Conservation (phyloP, 495 filamentous ascomycete species). For the Penicillium lividum region DNA sequence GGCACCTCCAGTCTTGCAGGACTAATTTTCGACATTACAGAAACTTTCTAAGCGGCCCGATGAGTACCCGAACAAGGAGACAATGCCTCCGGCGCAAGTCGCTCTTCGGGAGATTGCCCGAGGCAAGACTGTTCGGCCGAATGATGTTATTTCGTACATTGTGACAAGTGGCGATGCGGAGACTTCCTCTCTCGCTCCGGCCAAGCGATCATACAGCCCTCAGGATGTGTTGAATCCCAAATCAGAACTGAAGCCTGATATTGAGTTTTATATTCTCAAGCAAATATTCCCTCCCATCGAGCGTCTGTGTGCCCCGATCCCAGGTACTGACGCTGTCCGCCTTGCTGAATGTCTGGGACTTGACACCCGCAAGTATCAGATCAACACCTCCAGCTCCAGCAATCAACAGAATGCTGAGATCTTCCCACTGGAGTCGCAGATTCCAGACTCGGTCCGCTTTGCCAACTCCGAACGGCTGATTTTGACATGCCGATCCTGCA, state of each 20-base stretch:
- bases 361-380: conserved; percentile 82
- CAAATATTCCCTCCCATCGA: conserved; percentile 98
- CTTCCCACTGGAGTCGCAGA: conserved; percentile 88
- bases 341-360: conserved; percentile 93
- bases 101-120: conserved; percentile 83
- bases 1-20: background rate
- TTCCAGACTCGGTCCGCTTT: conserved; percentile 83
- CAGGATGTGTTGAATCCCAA: conserved; percentile 80
- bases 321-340: conserved; percentile 82
- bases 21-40: conserved; percentile 28
- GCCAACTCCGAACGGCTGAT: conserved; percentile 70
- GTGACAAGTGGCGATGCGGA: conserved; percentile 77
- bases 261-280: conserved; percentile 97
- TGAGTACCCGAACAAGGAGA: conserved; percentile 88
- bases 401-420: conserved; percentile 61
- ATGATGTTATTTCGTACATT: conserved; percentile 94
- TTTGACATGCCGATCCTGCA: conserved; percentile 81
- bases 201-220: conserved; percentile 83
- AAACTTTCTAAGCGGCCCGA: conserved; percentile 92
- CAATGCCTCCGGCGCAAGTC: conserved; percentile 98
- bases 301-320: conserved; percentile 93
- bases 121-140: conserved; percentile 83
- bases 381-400: conserved; percentile 57
- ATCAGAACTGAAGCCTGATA: conserved; percentile 75
- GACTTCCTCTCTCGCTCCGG: conserved; percentile 63